A percentile compares a stretch with the other conserved stretches of the same genome.
These are phyloP conservation scores for Lophium mytilinum DNA, from an alignment of 495 filamentous ascomycete genomes.

Conservation along the genomic window DNA sequence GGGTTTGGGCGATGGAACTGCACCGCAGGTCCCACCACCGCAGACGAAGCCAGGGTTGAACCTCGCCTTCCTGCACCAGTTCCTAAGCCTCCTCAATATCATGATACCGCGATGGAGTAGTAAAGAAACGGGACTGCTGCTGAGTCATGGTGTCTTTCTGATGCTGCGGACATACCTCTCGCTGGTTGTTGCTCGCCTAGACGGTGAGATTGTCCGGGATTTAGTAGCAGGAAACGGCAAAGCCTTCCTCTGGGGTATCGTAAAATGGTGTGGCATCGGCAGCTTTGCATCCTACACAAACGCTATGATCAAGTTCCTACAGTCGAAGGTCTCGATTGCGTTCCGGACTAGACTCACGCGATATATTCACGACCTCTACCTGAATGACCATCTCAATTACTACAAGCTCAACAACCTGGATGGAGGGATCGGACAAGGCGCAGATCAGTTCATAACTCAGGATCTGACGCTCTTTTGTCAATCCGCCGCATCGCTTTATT, in stretches of 20 bases:
- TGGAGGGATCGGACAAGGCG: conserved; percentile 81
- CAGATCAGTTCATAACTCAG: conserved; percentile 97
- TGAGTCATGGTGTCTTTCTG: conserved; percentile 81
- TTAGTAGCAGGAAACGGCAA: conserved; percentile 89
- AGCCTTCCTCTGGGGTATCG: conserved; percentile 78
- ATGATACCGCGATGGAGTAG: conserved; percentile 94
- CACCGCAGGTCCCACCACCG: conserved; percentile 65
- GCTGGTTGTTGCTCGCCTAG: conserved; percentile 81
- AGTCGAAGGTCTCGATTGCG: conserved; percentile 95
- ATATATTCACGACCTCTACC: conserved; percentile 96
- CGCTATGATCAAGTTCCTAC: conserved; percentile 95
- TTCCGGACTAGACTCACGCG: conserved; percentile 93
- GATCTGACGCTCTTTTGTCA: conserved; percentile 93
- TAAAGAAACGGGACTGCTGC: conserved; percentile 84
- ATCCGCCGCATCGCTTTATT: conserved; percentile 87
- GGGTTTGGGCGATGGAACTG: conserved; percentile 58
- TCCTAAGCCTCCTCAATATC: conserved; percentile 88
- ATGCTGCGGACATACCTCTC: conserved; percentile 91
- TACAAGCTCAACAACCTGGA: conserved; percentile 94
- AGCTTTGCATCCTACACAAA: conserved; percentile 84
- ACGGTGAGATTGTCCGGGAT: conserved; percentile 94
- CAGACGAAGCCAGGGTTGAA: conserved; percentile 93
- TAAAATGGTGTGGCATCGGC: conserved; percentile 72
- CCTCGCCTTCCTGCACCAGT: conserved; percentile 96
- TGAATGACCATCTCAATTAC: conserved; percentile 89